phyloP scores from a whole-genome alignment of 1,139 yeast genomes.

The Lizanozyma gosingica region DNA sequence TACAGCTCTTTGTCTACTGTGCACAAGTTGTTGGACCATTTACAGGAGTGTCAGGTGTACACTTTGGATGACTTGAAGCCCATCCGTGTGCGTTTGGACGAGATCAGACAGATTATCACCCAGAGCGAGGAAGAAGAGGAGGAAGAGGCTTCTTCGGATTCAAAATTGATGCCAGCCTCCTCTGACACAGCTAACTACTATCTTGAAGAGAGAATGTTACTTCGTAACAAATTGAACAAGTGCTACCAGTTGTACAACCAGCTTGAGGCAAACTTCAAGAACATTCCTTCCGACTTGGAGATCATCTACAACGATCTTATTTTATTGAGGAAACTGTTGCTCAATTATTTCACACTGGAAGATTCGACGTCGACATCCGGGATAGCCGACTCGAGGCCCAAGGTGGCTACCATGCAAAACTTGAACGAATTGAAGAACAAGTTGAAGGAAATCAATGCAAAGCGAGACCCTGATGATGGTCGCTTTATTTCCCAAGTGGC shows the following conservation, averaged over 20 bases:
- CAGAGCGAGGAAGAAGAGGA: constrained; percentile 11
- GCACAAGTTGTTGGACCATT: constrained; percentile 69
- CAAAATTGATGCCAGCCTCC: constrained; percentile 1
- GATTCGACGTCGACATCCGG: constrained; percentile 1
- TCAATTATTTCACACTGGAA: constrained; percentile 22
- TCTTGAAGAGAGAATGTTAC: constrained; percentile 47
- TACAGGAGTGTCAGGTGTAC: constrained; percentile 71
- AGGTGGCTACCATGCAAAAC: constrained; percentile 2
- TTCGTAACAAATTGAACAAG: constrained; percentile 50
- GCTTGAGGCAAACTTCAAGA: constrained; percentile 45
- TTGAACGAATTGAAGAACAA: constrained; percentile 14
- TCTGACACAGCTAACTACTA: constrained; percentile 18
- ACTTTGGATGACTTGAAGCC: constrained; percentile 79
- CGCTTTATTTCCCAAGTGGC: constrained; percentile 20
- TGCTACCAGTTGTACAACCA: constrained; percentile 46
- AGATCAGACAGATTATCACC: constrained; percentile 52
- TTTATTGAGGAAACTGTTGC: constrained; percentile 23
- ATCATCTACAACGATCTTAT: constrained; percentile 41
- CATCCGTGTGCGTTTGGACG: constrained; percentile 59
- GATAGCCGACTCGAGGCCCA: background rate
- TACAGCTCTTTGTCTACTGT: constrained; percentile 85
- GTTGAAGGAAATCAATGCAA: constrained; percentile 22
- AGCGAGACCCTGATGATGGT: constrained; percentile 24
- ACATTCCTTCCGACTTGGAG: constrained; percentile 48
- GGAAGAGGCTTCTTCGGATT: constrained; percentile 8